These are phyloP conservation scores for Caryopteris hybrid DNA, from an alignment of 305 asterid species.

Conservation along the genomic window DNA sequence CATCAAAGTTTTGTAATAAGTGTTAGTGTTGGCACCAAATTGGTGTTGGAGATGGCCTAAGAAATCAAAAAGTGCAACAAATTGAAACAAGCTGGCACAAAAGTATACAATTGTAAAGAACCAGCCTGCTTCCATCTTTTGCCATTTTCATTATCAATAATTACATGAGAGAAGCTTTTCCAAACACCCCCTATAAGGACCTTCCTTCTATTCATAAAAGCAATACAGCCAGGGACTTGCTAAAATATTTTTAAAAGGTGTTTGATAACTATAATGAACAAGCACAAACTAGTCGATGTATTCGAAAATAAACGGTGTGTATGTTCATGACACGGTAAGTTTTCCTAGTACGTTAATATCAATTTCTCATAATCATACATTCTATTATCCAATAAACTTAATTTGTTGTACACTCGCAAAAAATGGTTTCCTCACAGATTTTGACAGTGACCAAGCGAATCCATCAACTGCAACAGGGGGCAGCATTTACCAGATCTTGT, in stretches of 20 bases:
- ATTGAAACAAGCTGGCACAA: too few species aligned
- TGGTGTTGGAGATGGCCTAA: too few species aligned
- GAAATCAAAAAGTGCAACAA: too few species aligned
- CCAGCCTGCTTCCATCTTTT: too few species aligned
- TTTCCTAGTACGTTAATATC: background rate
- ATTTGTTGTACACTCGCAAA: background rate
- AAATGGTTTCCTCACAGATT: background rate
- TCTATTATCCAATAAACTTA: background rate
- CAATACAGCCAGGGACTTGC: background rate
- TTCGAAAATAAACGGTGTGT: background rate
- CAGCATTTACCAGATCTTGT: slow-evolving; percentile 76
- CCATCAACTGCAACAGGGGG: slow-evolving; percentile 27
- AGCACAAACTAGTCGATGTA: background rate
- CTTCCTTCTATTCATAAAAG: too few species aligned
- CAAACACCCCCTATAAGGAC: too few species aligned
- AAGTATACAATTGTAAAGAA: too few species aligned
- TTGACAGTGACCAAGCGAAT: slow-evolving; percentile 5
- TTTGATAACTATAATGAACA: background rate
- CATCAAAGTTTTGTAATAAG: too few species aligned
- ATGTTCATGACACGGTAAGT: background rate
- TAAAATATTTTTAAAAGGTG: background rate
- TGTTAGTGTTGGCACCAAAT: too few species aligned
- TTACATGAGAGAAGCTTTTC: too few species aligned
- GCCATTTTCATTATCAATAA: too few species aligned
- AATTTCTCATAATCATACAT: background rate